Evolutionary conservation across 2,329 filamentous ascomycete genomes (phyloP).

Genomic region (Colletotrichum caudatum): DNA sequence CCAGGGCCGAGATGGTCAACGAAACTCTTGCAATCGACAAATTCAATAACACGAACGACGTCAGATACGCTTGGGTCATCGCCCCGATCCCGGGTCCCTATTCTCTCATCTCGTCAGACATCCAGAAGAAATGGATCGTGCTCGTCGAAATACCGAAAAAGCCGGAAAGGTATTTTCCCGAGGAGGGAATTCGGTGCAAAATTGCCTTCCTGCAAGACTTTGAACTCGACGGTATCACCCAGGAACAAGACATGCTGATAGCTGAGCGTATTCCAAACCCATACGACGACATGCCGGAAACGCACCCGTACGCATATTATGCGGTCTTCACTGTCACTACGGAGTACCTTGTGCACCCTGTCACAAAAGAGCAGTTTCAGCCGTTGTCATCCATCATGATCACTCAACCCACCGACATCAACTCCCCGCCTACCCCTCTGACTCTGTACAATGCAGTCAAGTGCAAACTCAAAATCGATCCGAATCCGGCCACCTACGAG

Average conservation of each 20-base stretch:
- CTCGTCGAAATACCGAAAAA: constrained; percentile 1
- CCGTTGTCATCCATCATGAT: constrained; percentile 17
- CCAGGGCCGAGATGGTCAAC: constrained; percentile 29
- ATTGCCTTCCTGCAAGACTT: constrained; percentile 25
- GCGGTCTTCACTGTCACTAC: constrained; percentile 32
- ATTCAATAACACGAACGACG: constrained; percentile 12
- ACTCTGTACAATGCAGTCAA: constrained; percentile 20
- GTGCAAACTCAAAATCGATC: constrained; percentile 15
- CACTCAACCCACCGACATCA: neutral
- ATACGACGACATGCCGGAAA: constrained; percentile 4
- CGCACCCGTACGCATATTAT: neutral
- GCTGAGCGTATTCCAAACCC: constrained; percentile 27
- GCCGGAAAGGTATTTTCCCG: constrained; percentile 19
- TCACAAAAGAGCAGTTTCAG: constrained; percentile 18
- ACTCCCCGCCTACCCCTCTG: neutral
- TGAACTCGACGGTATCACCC: neutral
- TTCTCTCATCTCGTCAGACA: constrained; percentile 24
- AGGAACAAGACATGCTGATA: constrained; percentile 24
- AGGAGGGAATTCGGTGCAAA: constrained; percentile 23
- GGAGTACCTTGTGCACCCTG: constrained; percentile 27
- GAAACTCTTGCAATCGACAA: constrained; percentile 4
- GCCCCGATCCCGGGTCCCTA: constrained; percentile 12
- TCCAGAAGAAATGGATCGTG: constrained; percentile 36
- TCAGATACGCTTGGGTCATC: constrained; percentile 33
- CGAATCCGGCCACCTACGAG: constrained; percentile 29